Percentiles rank a stretch among this genome's conserved stretches.
Evolutionary conservation across 2,329 filamentous ascomycete species (phyloP).

Genomic region (Diaporthe sp.): DNA sequence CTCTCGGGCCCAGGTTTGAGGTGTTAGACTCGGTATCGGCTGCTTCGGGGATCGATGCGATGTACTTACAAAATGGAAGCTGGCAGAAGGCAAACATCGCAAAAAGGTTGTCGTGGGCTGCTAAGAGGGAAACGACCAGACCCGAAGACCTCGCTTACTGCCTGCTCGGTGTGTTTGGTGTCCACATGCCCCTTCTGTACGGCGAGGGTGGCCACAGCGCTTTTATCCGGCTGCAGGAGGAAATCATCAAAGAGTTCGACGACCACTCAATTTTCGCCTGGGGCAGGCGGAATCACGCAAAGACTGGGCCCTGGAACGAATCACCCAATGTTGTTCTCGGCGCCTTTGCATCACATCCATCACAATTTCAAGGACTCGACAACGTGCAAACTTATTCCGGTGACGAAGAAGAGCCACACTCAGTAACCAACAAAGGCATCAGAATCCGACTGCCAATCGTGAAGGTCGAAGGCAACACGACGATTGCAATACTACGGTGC

Average conservation of each 20-base stretch:
- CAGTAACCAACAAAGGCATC: conserved; percentile 29
- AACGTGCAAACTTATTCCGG: conserved; percentile 19
- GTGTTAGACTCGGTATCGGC: not conserved
- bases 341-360: conserved; percentile 29
- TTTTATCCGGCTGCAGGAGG: conserved; percentile 30
- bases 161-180: conserved; percentile 13
- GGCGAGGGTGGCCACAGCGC: conserved; percentile 33
- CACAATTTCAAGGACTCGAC: conserved; percentile 28
- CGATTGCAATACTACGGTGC: conserved; percentile 19
- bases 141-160: conserved; percentile 32
- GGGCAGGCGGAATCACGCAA: conserved; percentile 27
- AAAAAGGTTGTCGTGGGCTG: conserved; percentile 29
- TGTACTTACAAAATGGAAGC: conserved; percentile 1
- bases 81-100: conserved; percentile 28
- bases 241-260: conserved; percentile 35
- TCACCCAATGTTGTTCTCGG: conserved; percentile 3
- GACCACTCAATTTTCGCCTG: conserved; percentile 34
- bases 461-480: conserved; percentile 3
- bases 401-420: conserved; percentile 25
- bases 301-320: conserved; percentile 21
- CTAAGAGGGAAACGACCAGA: conserved; percentile 25
- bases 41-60: conserved; percentile 13
- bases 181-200: conserved; percentile 27
- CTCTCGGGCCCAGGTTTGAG: not conserved
- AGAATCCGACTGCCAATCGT: conserved; percentile 21